Evolutionary conservation across 2,329 filamentous ascomycete species (phyloP).

Genomic region (Arachnomyces sp.): DNA sequence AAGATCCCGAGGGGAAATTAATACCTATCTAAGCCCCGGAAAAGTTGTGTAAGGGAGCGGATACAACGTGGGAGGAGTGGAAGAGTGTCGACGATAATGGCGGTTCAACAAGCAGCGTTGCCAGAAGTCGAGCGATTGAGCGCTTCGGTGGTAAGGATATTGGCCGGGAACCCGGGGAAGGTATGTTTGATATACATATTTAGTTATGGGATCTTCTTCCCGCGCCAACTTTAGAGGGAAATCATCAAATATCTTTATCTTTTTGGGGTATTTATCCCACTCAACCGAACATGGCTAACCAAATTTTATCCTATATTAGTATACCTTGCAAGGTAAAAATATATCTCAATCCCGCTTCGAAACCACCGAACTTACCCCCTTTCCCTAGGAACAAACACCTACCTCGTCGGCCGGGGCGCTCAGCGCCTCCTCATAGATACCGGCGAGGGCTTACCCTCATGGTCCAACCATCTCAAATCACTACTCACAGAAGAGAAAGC

Average conservation of each 20-base stretch:
- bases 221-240: slow-evolving; percentile 1
- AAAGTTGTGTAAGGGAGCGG: no score
- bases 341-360: not conserved
- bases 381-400: slow-evolving; percentile 74
- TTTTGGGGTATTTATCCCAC: not conserved
- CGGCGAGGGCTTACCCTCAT: slow-evolving; percentile 69
- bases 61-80: no score
- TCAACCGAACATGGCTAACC: no score
- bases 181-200: slow-evolving; percentile 30
- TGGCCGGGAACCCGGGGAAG: slow-evolving; percentile 88
- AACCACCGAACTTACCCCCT: not conserved
- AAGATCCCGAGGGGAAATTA: no score
- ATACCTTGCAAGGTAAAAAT: not conserved
- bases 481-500: slow-evolving; percentile 63
- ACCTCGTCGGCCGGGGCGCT: slow-evolving; percentile 71
- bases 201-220: no score
- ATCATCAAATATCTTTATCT: slow-evolving; percentile 3
- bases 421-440: slow-evolving; percentile 80
- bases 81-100: no score
- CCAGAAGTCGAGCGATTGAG: slow-evolving; percentile 72
- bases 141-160: slow-evolving; percentile 68
- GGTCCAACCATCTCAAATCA: slow-evolving; percentile 59
- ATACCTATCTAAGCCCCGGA: no score
- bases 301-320: no score
- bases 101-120: slow-evolving; percentile 55